Evolutionary conservation across 108 stramenopile species (phyloP).

Genomic region (Parmales sp.): DNA sequence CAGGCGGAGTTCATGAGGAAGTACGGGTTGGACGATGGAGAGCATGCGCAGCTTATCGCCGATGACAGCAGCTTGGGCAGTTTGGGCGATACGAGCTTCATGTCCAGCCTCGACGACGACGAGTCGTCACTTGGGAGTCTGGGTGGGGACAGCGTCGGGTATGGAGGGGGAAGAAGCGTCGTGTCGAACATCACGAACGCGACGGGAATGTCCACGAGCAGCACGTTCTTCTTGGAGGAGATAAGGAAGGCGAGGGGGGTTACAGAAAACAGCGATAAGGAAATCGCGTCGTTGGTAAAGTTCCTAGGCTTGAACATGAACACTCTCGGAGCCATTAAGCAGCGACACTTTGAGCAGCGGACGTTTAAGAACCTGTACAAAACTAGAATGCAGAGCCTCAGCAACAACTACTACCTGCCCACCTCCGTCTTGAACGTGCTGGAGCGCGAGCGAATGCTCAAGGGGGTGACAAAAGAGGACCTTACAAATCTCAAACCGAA

Average conservation of each 20-base stretch:
- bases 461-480: too few relatives aligned
- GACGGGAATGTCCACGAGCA: not conserved
- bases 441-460: not conserved
- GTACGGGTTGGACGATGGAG: too few relatives aligned
- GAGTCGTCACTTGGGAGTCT: too few relatives aligned
- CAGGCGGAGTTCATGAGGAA: too few relatives aligned
- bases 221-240: not conserved
- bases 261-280: not conserved
- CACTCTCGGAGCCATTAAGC: not conserved
- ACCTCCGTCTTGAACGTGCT: not conserved
- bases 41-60: too few relatives aligned
- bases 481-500: too few relatives aligned
- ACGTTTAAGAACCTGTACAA: conserved; percentile 1
- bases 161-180: not conserved
- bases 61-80: not conserved
- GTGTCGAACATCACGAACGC: not conserved
- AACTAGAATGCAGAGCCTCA: not conserved
- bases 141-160: not conserved
- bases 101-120: too few relatives aligned
- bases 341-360: conserved; percentile 6
- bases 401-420: conserved; percentile 7
- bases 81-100: too few relatives aligned
- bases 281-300: not conserved
- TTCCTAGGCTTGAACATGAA: not conserved
- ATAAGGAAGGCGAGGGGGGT: not conserved